A percentile compares a stretch with the other conserved stretches of the same genome.
Conservation (phyloP, 139 green algal species). For the Coccomyxa sp. region DNA sequence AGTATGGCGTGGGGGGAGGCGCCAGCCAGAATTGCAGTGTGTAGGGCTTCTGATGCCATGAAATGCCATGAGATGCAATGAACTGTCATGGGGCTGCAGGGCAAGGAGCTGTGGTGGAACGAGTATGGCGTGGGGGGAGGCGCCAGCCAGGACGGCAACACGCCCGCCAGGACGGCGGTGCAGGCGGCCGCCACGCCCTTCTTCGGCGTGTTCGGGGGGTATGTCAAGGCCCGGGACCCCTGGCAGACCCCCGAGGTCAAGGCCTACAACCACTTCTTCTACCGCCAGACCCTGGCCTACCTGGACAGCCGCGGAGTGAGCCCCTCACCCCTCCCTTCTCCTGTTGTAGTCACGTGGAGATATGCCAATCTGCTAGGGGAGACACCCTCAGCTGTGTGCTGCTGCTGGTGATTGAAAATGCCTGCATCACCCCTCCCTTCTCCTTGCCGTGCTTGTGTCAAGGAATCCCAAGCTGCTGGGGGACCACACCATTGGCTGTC, state of each 20-base stretch:
- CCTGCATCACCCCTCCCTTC: too few relatives aligned
- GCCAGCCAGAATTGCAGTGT: too few relatives aligned
- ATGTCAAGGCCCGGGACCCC: conserved; percentile 25
- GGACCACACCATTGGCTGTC: too few relatives aligned
- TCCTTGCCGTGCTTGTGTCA: too few relatives aligned
- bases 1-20: conserved; percentile 49
- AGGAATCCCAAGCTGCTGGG: too few relatives aligned
- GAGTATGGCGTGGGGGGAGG: conserved; percentile 50
- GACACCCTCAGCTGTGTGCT: too few relatives aligned
- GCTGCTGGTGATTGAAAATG: too few relatives aligned
- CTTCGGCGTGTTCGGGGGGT: conserved; percentile 32
- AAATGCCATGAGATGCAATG: too few relatives aligned
- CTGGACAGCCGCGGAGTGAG: neutral
- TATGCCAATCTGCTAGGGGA: neutral
- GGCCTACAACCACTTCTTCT: conserved; percentile 25
- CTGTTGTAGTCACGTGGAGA: neutral
- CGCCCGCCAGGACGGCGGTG: conserved; percentile 17
- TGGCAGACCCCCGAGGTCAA: conserved; percentile 11
- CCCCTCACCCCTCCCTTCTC: neutral
- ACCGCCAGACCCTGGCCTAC: conserved; percentile 21
- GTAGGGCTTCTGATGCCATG: too few relatives aligned
- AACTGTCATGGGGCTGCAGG: too few relatives aligned
- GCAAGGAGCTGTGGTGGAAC: conserved; percentile 28
- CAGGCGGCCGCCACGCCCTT: conserved; percentile 36
- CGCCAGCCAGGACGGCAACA: conserved; percentile 13